phyloP scores from a whole-genome alignment of 495 filamentous ascomycete species.

The Penicillium parvum region DNA sequence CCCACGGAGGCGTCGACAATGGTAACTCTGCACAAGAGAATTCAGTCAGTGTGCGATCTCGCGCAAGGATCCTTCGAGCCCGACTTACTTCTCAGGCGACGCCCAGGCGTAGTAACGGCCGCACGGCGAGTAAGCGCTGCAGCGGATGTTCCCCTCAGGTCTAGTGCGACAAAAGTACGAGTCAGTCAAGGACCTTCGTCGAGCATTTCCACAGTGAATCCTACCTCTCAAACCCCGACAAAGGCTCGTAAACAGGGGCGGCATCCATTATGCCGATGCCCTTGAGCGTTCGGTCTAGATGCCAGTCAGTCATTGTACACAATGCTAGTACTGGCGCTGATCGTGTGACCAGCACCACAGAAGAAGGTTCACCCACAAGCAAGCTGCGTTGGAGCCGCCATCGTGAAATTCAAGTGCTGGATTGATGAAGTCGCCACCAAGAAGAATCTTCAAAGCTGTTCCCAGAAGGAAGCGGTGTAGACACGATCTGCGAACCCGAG shows the following conservation, averaged over 20 bases:
- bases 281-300: conserved; percentile 83
- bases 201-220: conserved; percentile 8
- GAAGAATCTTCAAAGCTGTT: conserved; percentile 4
- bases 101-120: conserved; percentile 96
- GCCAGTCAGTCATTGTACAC: conserved; percentile 16
- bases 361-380: conserved; percentile 77
- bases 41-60: conserved; percentile 2
- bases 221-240: conserved; percentile 75
- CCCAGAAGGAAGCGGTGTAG: not conserved
- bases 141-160: conserved; percentile 91
- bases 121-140: conserved; percentile 89
- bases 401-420: conserved; percentile 37
- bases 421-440: conserved; percentile 11
- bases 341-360: not conserved
- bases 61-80: not conserved
- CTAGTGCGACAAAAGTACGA: conserved; percentile 35
- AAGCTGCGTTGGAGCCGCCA: conserved; percentile 87
- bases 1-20: conserved; percentile 80
- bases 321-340: not conserved
- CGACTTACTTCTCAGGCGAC: conserved; percentile 66
- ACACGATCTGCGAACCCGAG: not conserved
- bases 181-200: conserved; percentile 12
- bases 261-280: conserved; percentile 90
- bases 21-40: conserved; percentile 58
- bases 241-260: conserved; percentile 76